Evolutionary conservation across 139 green algal genomes (phyloP), one percentile per base, ranked within the genome.

Genomic region (Trebouxia sp.): DNA sequence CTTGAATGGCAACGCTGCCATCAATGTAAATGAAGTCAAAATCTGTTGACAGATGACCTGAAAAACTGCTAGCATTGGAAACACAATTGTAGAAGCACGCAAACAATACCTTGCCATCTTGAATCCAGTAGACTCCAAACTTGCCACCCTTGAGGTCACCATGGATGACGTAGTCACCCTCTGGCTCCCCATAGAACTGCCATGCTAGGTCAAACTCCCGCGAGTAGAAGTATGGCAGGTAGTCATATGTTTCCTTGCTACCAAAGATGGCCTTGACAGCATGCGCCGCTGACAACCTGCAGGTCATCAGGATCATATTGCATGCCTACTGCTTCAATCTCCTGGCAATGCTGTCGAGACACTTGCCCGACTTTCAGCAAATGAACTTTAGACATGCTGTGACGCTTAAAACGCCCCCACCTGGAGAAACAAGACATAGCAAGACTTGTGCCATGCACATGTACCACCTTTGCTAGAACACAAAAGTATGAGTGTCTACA

Each of bases 171-270:
- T 82, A 56, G 10, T 89, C 84, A 22, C 83, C 90, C 65, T 85
- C 83, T 17, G 79, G 89, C 26, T 77, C 43, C 47, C 92, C 92
- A 43, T 92, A 97, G 26, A 95, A 96, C 79, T 90, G 87, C 95
- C 95, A 98, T 22, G 84, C 89, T 12, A 98, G 88, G 69, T 89
- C 66, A 76, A 98, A 98, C n/a, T 96, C 86, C 15, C 95, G 87
- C 26, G 77, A 91, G 88, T 98, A 98, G 85, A 98, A 98, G 91
- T 89, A 98, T 5, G 95, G 95, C 53, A 96, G 85, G 88, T 98
- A 98, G 70, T 97, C 89, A 82, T 98, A 98, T 26, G 88, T 82
- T 0, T 76, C 76, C 0, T 80, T 45, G 22, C 39, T 77, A n/a
- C 76, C 80, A 17, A 77, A 77, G 47, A 81, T 24, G 75, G 67